A percentile compares a stretch with the other conserved stretches of the same genome.
Evolutionary conservation across 495 filamentous ascomycete species (phyloP).

Genomic region (Penicillium roqueforti): DNA sequence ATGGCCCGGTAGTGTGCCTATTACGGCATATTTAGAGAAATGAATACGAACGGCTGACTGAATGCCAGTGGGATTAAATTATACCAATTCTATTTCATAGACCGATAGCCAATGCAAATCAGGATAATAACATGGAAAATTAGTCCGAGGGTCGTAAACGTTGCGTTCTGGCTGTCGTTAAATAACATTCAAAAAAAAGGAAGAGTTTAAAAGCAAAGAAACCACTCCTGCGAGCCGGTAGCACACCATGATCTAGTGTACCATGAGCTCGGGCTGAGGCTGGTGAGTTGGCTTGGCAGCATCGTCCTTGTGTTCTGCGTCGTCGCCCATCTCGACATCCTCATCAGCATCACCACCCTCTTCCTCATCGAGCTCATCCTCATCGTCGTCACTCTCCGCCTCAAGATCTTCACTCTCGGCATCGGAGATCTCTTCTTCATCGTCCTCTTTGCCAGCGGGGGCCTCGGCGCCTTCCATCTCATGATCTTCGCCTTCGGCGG

Average conservation of each 20-base stretch:
- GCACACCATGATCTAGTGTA: slow-evolving; percentile 36
- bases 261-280: slow-evolving; percentile 49
- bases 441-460: slow-evolving; percentile 53
- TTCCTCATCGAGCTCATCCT: slow-evolving; percentile 75
- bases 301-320: slow-evolving; percentile 43
- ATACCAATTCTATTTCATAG: slow-evolving; percentile 31
- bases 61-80: slow-evolving; percentile 10
- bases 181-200: background rate
- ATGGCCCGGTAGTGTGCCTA: background rate
- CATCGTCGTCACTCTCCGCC: slow-evolving; percentile 84
- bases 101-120: slow-evolving; percentile 19
- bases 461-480: slow-evolving; percentile 77
- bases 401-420: slow-evolving; percentile 96
- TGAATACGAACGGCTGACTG: background rate
- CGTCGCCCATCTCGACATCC: slow-evolving; percentile 80
- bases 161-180: slow-evolving; percentile 29
- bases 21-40: background rate
- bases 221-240: background rate
- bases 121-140: slow-evolving; percentile 12
- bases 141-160: slow-evolving; percentile 31
- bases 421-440: slow-evolving; percentile 74
- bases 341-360: slow-evolving; percentile 68
- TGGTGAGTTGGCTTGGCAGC: slow-evolving; percentile 34
- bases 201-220: background rate
- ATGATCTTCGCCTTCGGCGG: slow-evolving; percentile 59